Percentiles rank a stretch among this genome's conserved stretches.
phyloP scores from a whole-genome alignment of 495 filamentous ascomycete genomes.

The Xylaria longipes region DNA sequence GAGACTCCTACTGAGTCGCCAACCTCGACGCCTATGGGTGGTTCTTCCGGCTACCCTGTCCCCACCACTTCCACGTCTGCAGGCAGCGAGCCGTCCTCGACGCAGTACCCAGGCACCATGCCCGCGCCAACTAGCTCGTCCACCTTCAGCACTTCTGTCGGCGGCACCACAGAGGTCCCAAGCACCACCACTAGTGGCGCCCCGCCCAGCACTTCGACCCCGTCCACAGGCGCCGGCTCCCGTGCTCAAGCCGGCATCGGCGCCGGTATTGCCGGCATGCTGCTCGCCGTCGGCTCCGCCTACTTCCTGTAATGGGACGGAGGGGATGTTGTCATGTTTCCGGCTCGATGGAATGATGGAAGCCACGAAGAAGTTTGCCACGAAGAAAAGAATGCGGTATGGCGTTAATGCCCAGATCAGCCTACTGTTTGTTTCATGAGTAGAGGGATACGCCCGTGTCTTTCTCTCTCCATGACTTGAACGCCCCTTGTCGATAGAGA shows the following conservation, averaged over 20 bases:
- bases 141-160: constrained; percentile 14
- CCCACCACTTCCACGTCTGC: constrained; percentile 12
- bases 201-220: neutral
- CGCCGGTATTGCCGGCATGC: constrained; percentile 32
- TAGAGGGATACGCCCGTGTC: neutral
- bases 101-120: constrained; percentile 14
- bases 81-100: constrained; percentile 6
- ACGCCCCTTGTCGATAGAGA: neutral
- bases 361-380: neutral
- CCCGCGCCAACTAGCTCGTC: constrained; percentile 3
- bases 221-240: constrained; percentile 25
- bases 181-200: constrained; percentile 1
- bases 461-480: neutral
- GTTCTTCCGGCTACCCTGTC: constrained; percentile 21
- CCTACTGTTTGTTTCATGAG: neutral
- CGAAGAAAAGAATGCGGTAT: neutral
- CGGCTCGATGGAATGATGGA: neutral
- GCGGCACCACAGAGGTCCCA: constrained; percentile 9
- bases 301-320: constrained; percentile 35
- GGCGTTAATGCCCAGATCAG: constrained; percentile 8
- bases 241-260: constrained; percentile 27
- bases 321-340: neutral
- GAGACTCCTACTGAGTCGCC: constrained; percentile 4
- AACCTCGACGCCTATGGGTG: neutral
- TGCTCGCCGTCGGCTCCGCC: constrained; percentile 29